Percentiles rank a stretch among this genome's conserved stretches.
These are phyloP conservation scores for Carallia brachiata DNA, from an alignment of 345 rosid genomes.

Conservation along the genomic window DNA sequence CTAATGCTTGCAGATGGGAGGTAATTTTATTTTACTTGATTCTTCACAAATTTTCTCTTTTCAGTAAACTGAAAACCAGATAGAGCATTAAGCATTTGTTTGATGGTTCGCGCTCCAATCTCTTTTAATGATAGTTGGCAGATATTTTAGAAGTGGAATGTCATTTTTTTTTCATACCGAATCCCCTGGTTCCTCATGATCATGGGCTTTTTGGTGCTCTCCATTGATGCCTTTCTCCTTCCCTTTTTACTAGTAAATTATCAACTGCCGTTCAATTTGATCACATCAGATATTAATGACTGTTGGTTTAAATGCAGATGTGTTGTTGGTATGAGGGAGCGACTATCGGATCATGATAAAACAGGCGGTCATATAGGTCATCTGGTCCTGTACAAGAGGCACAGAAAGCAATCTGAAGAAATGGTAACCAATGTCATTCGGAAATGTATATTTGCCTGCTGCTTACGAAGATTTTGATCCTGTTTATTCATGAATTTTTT, in stretches of 20 bases:
- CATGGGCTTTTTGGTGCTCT: background rate
- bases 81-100: too few relatives aligned
- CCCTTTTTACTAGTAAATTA: background rate
- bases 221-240: background rate
- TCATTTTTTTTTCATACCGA: background rate
- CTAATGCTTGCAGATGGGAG: conserved; percentile 42
- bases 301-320: conserved; percentile 28
- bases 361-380: conserved; percentile 29
- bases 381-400: conserved; percentile 20
- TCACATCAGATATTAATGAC: background rate
- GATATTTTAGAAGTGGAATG: background rate
- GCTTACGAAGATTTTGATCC: background rate
- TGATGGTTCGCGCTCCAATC: too few relatives aligned
- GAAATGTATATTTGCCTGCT: background rate
- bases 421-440: conserved; percentile 18
- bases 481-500: background rate
- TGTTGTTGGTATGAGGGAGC: conserved; percentile 20
- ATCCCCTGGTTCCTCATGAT: background rate
- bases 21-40: conserved; percentile 16
- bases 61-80: background rate
- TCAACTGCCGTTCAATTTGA: background rate
- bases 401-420: conserved; percentile 19
- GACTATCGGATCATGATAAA: conserved; percentile 11
- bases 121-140: too few relatives aligned
- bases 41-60: background rate